These are phyloP conservation scores for Wickerhamiella nectarea DNA, from an alignment of 805 yeast genomes.

Conservation along the genomic window DNA sequence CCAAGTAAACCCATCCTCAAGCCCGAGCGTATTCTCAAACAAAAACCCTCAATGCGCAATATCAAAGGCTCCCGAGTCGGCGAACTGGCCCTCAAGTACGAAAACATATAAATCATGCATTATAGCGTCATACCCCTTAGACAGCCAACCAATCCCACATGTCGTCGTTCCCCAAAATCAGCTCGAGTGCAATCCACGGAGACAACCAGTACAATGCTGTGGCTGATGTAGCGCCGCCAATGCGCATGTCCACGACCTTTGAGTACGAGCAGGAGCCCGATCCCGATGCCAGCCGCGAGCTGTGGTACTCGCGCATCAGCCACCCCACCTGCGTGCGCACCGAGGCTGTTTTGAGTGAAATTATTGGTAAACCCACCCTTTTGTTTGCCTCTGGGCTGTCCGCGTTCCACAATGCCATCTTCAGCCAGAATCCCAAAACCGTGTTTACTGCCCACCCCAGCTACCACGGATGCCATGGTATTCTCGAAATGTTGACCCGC, in stretches of 20 bases:
- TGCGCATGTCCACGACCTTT: conserved; percentile 69
- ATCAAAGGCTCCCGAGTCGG: conserved; percentile 41
- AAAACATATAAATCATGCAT: conserved; percentile 38
- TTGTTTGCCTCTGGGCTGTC: conserved; percentile 67
- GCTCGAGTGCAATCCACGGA: conserved; percentile 41
- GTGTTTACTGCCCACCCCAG: conserved; percentile 58
- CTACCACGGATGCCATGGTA: conserved; percentile 74
- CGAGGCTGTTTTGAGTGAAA: conserved; percentile 47
- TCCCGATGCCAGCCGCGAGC: conserved; percentile 30
- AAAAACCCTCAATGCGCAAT: conserved; percentile 8
- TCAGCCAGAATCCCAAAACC: conserved; percentile 56
- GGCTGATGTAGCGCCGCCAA: conserved; percentile 48
- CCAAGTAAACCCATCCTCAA: neutral
- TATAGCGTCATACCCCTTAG: too few relatives aligned
- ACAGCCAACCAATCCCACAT: too few relatives aligned
- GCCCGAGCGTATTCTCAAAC: conserved; percentile 1
- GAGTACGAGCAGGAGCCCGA: conserved; percentile 49
- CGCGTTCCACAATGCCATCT: conserved; percentile 66
- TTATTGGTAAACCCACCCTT: conserved; percentile 53
- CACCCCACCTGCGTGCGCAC: conserved; percentile 61
- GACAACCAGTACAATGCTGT: conserved; percentile 37
- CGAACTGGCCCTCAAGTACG: conserved; percentile 48
- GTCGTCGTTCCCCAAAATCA: neutral
- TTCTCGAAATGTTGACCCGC: conserved; percentile 48
- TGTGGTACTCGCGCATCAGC: conserved; percentile 50